Evolutionary conservation across 2,329 filamentous ascomycete species (phyloP), one percentile per base, ranked within the genome.

Genomic region (Knoxdaviesia proteae): DNA sequence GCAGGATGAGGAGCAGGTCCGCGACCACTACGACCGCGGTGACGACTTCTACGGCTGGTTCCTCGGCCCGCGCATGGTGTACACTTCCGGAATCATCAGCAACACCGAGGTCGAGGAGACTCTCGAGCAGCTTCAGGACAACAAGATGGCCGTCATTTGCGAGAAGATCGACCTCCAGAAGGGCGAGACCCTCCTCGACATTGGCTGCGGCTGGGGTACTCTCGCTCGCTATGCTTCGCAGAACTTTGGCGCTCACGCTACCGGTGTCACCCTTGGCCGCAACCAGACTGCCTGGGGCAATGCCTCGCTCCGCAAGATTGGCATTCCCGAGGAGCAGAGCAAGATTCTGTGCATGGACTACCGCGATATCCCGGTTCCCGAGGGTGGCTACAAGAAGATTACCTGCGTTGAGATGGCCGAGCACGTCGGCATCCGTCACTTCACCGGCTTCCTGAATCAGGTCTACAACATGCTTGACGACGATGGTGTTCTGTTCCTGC

Each of bases 31-130:
- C 63, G 90, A 96, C 70, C 80, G 86, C 50, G 90, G 90, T 56
- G 86, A 98, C 59, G 90, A 96, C 63, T 94, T 94, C 66, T 98
- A 98, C 69, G 80, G 76, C 59, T 98, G 87, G 86, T 96, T 96
- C 72, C 74, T 96, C 49, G 90, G 90, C 47, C 88, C 88, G 46
- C 87, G 88, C 56, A 98, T 96, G 90, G 84, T 96, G 63, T 96
- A 96, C 68, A 98, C 90, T 42, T 92, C 84, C 41, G 90, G 90
- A 54, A 69, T 98, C 54, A 92, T 98, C 58, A 80, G 81, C 47
- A 86, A 96, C 60, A 74, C 83, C 59, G 77, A 79, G 61, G 71
- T 69, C 51, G 90, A 96, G 63, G 90, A 96, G 65, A 74, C 77
- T 34, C 79, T 98, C 31, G 90, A 98, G 64, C 71, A 96, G 64